Base-by-base conservation (phyloP, 129 eudicot genomes). In the Helichrysum umbraculigerum region DNA sequence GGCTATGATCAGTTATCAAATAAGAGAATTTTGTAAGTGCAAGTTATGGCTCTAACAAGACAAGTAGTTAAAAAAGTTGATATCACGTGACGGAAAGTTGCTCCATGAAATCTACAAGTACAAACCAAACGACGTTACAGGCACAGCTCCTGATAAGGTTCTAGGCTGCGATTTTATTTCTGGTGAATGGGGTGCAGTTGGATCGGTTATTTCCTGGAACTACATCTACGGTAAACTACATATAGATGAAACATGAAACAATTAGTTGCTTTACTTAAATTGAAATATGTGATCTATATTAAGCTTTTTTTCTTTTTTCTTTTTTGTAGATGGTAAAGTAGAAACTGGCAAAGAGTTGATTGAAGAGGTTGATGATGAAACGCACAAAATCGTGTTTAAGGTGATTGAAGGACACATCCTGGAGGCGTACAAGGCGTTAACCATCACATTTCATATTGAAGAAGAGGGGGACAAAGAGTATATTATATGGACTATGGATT, bases 131-230 rank as follows among this genome's bases (percentile, higher is more conserved):
- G 54, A 77, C 4, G 8, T 66, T 3, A 47, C 81, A 16, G 10
- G 44, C 51, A 69, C 71, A 2, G 20, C 39, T 32, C 83, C 83
- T 8, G 29, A 71, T 64, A 66, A 42, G 8, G 32, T 79, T 5
- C 47, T 56, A 51, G 7, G 75, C 21, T 72, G 79, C 37, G 61
- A 77, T 66, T 17, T 84, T 50, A 80, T 42, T 72, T 42, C 76
- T 3, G 88, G 88, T 51, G 77, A 81, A 15, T 84, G 77, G 79
- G 88, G 88, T 44, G 51, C 59, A 0, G 59, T 35, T 54, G 85
- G 85, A 35, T 76, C 77, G 16, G 54, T 84, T 62, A 72, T 76
- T 60, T n/a, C 52, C 15, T 76, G 82, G 85, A 17, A 59, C 64
- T 84, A 41, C 71, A 47, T 51, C 22, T 79, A 72, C 17, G 83